These are phyloP conservation scores for Penicillium soppii DNA, from an alignment of 495 filamentous ascomycete species.

Conservation along the genomic window DNA sequence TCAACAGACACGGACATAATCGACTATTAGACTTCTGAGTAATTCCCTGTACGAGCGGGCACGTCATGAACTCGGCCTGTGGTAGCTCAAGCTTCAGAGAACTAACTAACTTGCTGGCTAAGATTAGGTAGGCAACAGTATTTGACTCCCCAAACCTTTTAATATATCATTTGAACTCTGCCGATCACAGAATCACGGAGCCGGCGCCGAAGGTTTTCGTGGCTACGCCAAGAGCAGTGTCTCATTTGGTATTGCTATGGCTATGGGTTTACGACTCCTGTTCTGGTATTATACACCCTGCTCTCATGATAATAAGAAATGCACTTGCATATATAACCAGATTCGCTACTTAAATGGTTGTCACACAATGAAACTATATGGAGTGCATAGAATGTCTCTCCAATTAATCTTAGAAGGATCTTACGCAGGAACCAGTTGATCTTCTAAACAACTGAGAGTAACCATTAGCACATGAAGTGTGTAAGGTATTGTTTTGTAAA, in stretches of 20 bases:
- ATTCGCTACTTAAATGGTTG: not conserved
- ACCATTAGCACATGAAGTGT: not conserved
- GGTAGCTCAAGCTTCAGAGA: not conserved
- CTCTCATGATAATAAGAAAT: not conserved
- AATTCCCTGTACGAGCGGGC: not conserved
- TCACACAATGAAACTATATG: not conserved
- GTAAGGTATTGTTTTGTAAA: not conserved
- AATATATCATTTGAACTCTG: not conserved
- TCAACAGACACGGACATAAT: not conserved
- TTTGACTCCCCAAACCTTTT: not conserved
- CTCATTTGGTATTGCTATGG: not conserved
- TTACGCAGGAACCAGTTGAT: not conserved
- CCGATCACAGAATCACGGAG: not conserved
- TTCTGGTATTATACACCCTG: not conserved
- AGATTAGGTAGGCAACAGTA: not conserved
- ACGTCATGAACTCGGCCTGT: not conserved
- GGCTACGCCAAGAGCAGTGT: not conserved
- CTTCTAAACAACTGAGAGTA: not conserved
- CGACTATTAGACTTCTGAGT: not conserved
- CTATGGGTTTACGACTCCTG: not conserved
- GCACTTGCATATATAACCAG: not conserved
- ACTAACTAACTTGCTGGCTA: not conserved
- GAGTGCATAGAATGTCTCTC: not conserved
- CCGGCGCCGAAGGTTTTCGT: not conserved
- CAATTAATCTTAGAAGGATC: not conserved